Base-by-base conservation (phyloP, 2,329 filamentous ascomycete species). In the Amauroascus verrucosus region DNA sequence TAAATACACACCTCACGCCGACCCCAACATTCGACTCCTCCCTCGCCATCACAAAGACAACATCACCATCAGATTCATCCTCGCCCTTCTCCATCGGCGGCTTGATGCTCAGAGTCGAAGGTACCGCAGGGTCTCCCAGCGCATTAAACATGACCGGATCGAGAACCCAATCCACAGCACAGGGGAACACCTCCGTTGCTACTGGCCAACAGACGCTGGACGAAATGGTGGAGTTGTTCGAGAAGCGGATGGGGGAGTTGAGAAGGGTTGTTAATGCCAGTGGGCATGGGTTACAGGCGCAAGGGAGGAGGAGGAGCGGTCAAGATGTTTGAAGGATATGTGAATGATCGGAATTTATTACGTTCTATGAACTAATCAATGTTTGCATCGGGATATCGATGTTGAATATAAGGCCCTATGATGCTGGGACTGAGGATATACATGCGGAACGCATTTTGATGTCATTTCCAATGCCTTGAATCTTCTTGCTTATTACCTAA, bases 11-110 rank as follows among this genome's bases (percentile, higher is more conserved):
- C 8, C 68, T 85, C 8, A 70, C 72, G 6, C 72, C 74, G 8
- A 83, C 84, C 14, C 84, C 84, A 1, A 84, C 79, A 1, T 85
- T 82, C 64, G 79, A 80, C 47, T 56, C 58, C 16, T 51, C 58
- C 26, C 41, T 45, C 2, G 28, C 52, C 7, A 73, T 81, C 43
- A 69, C 76, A 13, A 26, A 28, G 26, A 49, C 44, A 22, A 26
- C 45, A n/a, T n/a, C n/a, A 32, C 20, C 30, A 4, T 28, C 45
- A 37, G 22, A 55, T 20, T 35, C 48, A n/a, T n/a, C n/a, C 13
- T 20, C 67, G 50, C 63, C 81, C 18, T 74, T 69, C 47, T 41
- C 50, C 1, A 75, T 65, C 26, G 69, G 64, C 33, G 62, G 66
- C 6, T 54, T 74, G 53, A 75, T 75, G 72, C 62, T 75, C 20